Base-by-base conservation (phyloP, 805 yeast genomes). In the Spencermartinsiella europaea region DNA sequence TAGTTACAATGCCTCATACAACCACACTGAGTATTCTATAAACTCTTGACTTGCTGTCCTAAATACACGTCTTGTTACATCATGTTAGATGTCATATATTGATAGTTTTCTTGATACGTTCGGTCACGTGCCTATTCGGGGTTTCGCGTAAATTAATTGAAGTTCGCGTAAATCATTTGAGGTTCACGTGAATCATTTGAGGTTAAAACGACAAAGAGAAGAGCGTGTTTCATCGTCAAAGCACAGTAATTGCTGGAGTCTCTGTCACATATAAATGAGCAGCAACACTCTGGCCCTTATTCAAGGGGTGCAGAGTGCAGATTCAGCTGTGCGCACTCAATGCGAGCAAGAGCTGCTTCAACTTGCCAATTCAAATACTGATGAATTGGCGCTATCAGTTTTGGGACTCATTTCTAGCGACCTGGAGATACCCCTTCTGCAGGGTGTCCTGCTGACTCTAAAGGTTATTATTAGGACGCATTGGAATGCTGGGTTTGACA, bases 401-500 rank as follows among this genome's bases (percentile, higher is more conserved):
- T 7, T 20, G 7, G 42, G 7, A 15, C 31, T 27, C 34, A 19
- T 38, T 19, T 14, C 31, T 25, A 10, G 10, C n/a, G 34, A 22
- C 7, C 33, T 22, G 15, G 42, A 38, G 16, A 22, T 40, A 4
- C 22, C 38, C 15, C 27, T 34, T 3, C 27, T 46, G 54, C 95
- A 84, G 61, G 71, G 84, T 37, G 75, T 84, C 14, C 63, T 89
- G 34, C 66, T 87, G 28, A 80, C 84, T 50, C 62, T 86, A 54
- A 83, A 85, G 57, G 71, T 84, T 45, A 62, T 83, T 15, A 83
- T 86, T 1, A 84, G 89, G 0, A 67, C 72, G 54, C 79, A 76
- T 57, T 90, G 98, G 98, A 79, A 89, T 14, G 77, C 89, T 5
- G 95, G 85, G 0, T 88, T 89, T 62, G 81, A 76, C 45, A 80